Evolutionary conservation across 495 filamentous ascomycete species (phyloP), one percentile per base, ranked within the genome.

Genomic region (Aspergillus sclerotioniger): DNA sequence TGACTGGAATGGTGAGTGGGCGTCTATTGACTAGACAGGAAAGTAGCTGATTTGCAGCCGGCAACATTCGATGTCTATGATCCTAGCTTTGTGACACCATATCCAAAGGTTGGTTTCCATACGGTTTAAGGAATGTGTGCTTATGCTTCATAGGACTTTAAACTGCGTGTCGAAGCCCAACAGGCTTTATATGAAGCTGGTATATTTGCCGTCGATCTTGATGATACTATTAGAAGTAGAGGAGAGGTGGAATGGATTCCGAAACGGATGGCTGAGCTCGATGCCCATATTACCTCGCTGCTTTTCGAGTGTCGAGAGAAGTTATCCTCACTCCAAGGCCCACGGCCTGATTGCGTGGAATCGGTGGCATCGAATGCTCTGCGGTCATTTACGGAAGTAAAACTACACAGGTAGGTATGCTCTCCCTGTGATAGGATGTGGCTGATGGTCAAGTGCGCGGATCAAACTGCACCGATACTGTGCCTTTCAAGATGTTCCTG

Each of bases 391-490:
- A 70, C 78, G 13, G 73, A 75, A 32, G 80, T 80, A 56, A 80
- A 77, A 53, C 47, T 82, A 53, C 76, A 80, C 49, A 78, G 74
- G 77, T 78, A 70, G 20, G 55, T 41, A 28, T 12, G 35, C 35
- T 52, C 45, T 53, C 7, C 53, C 7, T 6, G 21, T 59, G 20
- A 1, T 15, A 37, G 33, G 33, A 1, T 37, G 7, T 37, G 9
- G 32, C 33, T 37, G 33, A 37, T 37, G 13, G 8, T 37, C 13
- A 45, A 81, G 78, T 66, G 76, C 79, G 16, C 64, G 76, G 44
- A 78, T 82, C 49, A 81, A 79, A 60, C 60, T 77, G 6, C 78
- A 82, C 48, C 77, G 77, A 10, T 80, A 78, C 54, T 71, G 67
- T 52, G 79, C 79, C 39, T 82, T 82, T 61, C 70, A 71, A 53